Percentiles rank a stretch among this genome's conserved stretches.
These are phyloP conservation scores for Rhizoctonia solani DNA, from an alignment of 1,284 basidiomycete species.

Conservation along the genomic window DNA sequence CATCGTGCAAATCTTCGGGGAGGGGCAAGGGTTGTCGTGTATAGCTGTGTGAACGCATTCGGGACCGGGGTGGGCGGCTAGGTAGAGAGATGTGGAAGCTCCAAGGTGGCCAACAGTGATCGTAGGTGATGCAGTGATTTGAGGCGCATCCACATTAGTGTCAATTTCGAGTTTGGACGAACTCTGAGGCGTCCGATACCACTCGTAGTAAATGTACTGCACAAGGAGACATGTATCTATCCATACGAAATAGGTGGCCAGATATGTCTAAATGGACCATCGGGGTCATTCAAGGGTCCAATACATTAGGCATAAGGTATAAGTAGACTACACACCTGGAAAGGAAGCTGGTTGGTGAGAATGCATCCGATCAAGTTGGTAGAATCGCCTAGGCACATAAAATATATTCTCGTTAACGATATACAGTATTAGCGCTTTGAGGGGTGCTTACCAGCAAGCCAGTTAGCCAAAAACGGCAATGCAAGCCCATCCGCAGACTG, in stretches of 20 bases:
- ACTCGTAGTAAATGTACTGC: constrained; percentile 79
- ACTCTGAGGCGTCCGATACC: constrained; percentile 32
- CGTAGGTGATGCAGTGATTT: constrained; percentile 45
- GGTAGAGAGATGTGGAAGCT: constrained; percentile 44
- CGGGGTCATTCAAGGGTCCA: constrained; percentile 33
- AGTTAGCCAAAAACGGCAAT: constrained; percentile 86
- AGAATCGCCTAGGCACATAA: not conserved
- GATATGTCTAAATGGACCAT: constrained; percentile 65
- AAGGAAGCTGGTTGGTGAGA: constrained; percentile 89
- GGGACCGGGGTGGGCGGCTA: constrained; percentile 2
- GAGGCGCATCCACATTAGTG: constrained; percentile 12
- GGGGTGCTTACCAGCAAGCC: constrained; percentile 72
- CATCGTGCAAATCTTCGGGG: constrained; percentile 44
- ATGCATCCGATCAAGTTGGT: constrained; percentile 60
- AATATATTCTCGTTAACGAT: constrained; percentile 49
- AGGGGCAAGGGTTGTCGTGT: constrained; percentile 13
- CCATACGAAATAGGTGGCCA: constrained; percentile 84
- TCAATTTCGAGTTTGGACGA: constrained; percentile 20
- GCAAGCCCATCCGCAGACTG: constrained; percentile 85
- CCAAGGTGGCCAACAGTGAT: constrained; percentile 45
- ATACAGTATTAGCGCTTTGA: constrained; percentile 76
- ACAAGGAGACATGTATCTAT: constrained; percentile 73
- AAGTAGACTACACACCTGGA: constrained; percentile 65
- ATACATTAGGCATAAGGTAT: constrained; percentile 32
- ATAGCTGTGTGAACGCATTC: constrained; percentile 1